These are phyloP conservation scores for Hibiscus tridactylites DNA, from an alignment of 345 rosid genomes.

Conservation along the genomic window DNA sequence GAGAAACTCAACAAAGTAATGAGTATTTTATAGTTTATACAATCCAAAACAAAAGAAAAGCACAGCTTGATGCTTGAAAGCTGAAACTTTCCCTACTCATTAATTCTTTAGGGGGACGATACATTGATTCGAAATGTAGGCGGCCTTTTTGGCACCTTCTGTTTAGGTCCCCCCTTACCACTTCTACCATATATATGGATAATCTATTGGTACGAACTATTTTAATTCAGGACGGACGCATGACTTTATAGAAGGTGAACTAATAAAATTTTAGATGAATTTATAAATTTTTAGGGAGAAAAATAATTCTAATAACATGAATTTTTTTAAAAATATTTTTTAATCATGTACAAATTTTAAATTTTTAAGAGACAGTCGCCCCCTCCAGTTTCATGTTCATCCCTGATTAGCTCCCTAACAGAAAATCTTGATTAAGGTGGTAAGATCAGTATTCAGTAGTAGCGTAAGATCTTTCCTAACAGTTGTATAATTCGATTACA, in stretches of 20 bases:
- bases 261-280: neutral
- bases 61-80: too few species aligned
- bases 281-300: too few species aligned
- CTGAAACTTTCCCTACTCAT: neutral
- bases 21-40: neutral
- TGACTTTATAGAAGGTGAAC: neutral
- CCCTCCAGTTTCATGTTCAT: too few species aligned
- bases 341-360: too few species aligned
- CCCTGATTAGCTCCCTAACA: too few species aligned
- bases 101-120: neutral
- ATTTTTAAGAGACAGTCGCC: too few species aligned
- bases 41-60: neutral
- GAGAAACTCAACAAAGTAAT: neutral
- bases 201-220: conserved; percentile 2
- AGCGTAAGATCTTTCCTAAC: too few species aligned
- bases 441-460: too few species aligned
- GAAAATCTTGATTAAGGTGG: too few species aligned
- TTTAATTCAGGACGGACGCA: neutral
- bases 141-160: conserved; percentile 4
- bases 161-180: neutral
- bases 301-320: too few species aligned
- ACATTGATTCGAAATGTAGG: conserved; percentile 10
- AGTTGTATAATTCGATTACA: too few species aligned
- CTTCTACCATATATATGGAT: neutral
- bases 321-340: too few species aligned